Conservation (phyloP, 176 grass and related monocot genomes). For the Eleusine coracana region DNA sequence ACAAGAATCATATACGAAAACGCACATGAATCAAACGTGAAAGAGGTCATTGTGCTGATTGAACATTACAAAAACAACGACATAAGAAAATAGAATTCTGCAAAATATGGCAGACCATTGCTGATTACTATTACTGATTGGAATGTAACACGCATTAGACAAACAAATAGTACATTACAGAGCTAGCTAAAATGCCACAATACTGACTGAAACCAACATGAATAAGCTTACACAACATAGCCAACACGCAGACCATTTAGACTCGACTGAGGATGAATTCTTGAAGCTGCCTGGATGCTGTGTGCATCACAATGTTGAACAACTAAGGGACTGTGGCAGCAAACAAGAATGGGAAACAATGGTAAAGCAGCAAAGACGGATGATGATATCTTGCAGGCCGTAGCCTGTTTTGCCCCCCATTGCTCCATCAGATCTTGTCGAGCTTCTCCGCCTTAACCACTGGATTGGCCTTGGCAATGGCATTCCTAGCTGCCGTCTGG, state of each 20-base stretch:
- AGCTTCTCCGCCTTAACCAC: conserved; percentile 98
- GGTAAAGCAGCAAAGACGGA: conserved; percentile 39
- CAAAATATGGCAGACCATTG: conserved; percentile 46
- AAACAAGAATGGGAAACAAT: conserved; percentile 50
- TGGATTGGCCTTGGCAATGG: conserved; percentile 95
- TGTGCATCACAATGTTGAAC: conserved; percentile 43
- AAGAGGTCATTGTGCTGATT: not conserved
- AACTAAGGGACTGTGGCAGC: conserved; percentile 35
- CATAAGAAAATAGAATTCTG: not conserved
- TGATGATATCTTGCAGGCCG: conserved; percentile 29
- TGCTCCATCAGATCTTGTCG: conserved; percentile 80
- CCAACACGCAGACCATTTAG: conserved; percentile 64
- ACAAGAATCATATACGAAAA: not conserved
- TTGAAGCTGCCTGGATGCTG: conserved; percentile 61
- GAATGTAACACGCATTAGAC: conserved; percentile 49
- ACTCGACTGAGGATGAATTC: conserved; percentile 47
- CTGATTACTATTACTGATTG: conserved; percentile 62
- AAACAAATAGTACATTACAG: conserved; percentile 49
- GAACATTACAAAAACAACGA: not conserved
- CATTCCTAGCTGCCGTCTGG: conserved; percentile 71
- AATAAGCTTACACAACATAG: conserved; percentile 63
- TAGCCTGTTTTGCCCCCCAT: conserved; percentile 29
- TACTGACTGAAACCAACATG: conserved; percentile 49
- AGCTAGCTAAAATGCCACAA: conserved; percentile 69
- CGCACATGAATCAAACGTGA: not conserved